Conservation (phyloP, 768 basidiomycete species). For the Calvatia gigantea region DNA sequence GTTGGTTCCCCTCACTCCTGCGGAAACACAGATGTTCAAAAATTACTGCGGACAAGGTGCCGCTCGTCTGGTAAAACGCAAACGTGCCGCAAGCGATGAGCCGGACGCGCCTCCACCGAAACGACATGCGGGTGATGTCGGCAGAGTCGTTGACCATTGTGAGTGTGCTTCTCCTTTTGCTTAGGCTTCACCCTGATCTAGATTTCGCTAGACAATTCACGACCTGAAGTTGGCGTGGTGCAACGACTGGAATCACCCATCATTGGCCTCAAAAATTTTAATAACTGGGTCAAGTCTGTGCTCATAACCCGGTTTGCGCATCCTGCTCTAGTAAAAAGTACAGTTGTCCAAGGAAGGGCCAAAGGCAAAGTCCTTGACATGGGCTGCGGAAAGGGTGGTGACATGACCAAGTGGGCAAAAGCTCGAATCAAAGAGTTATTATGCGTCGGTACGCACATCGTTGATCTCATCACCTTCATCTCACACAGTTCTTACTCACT, state of each 20-base stretch:
- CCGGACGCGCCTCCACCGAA: constrained; percentile 37
- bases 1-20: constrained; percentile 58
- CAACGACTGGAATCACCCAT: constrained; percentile 89
- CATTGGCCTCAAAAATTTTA: constrained; percentile 95
- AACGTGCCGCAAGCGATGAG: constrained; percentile 42
- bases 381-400: constrained; percentile 99
- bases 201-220: constrained; percentile 69
- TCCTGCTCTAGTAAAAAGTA: constrained; percentile 51
- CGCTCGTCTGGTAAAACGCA: constrained; percentile 50
- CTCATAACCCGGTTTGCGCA: constrained; percentile 88
- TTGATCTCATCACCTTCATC: neutral
- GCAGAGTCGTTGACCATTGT: constrained; percentile 78
- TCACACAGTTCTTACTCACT: too few species aligned
- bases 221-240: constrained; percentile 86
- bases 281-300: constrained; percentile 99
- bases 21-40: constrained; percentile 59
- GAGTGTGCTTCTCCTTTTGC: constrained; percentile 27
- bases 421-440: constrained; percentile 77
- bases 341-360: constrained; percentile 25
- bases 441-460: constrained; percentile 60
- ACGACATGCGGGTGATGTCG: constrained; percentile 65
- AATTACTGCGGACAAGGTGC: constrained; percentile 56
- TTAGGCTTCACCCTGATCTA: constrained; percentile 7
- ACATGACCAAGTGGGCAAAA: constrained; percentile 93
- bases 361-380: constrained; percentile 88